Conservation (phyloP, 805 yeast genomes). For the Candida ficus region DNA sequence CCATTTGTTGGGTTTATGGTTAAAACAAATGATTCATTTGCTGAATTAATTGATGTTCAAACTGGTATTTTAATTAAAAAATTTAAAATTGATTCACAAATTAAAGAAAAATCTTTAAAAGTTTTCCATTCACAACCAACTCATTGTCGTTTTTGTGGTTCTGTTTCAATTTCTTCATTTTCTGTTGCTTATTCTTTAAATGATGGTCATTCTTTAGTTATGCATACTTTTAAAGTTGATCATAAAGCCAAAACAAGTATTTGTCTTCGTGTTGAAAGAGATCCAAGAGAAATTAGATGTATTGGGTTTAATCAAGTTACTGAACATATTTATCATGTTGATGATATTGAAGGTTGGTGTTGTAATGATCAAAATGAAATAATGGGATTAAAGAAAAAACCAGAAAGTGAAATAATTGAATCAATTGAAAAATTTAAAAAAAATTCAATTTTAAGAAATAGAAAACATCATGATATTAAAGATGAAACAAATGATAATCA, state of each 20-base stretch:
- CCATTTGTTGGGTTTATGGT: slow-evolving; percentile 74
- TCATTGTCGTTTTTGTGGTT: slow-evolving; percentile 88
- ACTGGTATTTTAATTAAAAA: slow-evolving; percentile 66
- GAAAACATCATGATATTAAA: slow-evolving; percentile 7
- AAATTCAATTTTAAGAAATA: slow-evolving; percentile 16
- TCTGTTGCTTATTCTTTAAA: slow-evolving; percentile 66
- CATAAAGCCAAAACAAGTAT: slow-evolving; percentile 74
- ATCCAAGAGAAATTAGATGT: slow-evolving; percentile 86
- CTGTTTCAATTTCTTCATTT: slow-evolving; percentile 70
- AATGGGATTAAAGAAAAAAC: slow-evolving; percentile 56
- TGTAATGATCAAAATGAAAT: slow-evolving; percentile 71
- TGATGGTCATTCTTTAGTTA: slow-evolving; percentile 49
- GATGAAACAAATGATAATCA: slow-evolving; percentile 6
- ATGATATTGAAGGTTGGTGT: slow-evolving; percentile 72
- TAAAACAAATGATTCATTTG: slow-evolving; percentile 47
- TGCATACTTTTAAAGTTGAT: slow-evolving; percentile 71
- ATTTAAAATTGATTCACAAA: slow-evolving; percentile 51
- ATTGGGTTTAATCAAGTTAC: slow-evolving; percentile 73
- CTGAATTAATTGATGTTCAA: slow-evolving; percentile 72
- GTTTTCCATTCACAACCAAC: slow-evolving; percentile 83
- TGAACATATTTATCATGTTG: slow-evolving; percentile 65
- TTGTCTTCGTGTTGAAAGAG: slow-evolving; percentile 88
- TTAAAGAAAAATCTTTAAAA: slow-evolving; percentile 47
- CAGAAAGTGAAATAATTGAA: slow-evolving; percentile 26
- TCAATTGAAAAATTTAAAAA: slow-evolving; percentile 12